Base-by-base conservation (phyloP, 305 asterid species). In the Rubia balearica region DNA sequence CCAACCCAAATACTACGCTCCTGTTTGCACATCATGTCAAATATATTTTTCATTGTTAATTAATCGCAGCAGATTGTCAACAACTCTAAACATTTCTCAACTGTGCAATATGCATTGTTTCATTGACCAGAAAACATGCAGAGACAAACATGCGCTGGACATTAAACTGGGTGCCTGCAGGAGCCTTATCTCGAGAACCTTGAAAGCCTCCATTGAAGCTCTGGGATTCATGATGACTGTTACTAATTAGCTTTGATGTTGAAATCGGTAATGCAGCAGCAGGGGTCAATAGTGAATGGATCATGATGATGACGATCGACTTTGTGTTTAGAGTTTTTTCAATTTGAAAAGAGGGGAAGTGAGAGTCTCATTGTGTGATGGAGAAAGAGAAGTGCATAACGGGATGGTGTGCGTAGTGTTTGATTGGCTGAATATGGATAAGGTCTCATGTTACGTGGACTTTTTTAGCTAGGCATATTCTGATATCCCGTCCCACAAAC, bases 101-200 rank as follows among this genome's bases (percentile, higher is more conserved):
- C 27, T 16, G 12, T 30, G 9, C 30, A 56, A 6, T 7, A 21
- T 19, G 21, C 21, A 49, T 16, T n/a, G 21, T 49, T 21, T 59
- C 1, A 53, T 13, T 41, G 30, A 17, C 57, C 51, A 24, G 42
- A 6, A 68, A 64, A 38, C 8, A 63, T 7, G 48, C 10, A 69
- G 57, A 7, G 3, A 51, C 80, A n/a, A 71, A 87, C 96, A 92
- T 87, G 80, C 95, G 88, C 24, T 79, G 69, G 65, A 80, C 78
- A 51, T 66, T 65, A 55, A 40, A 1, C 5, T 5, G 72, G 61
- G 72, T 71, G 45, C 67, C 75, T 41, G 46, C 36, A 30, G 36
- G 45, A 48, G 73, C 72, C 43, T 84, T 71, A 53, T 74, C 16
- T n/a, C 7, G 56, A 24, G 69, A 59, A 40, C 14, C 12, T 56